These are phyloP conservation scores for Bimuria novae-zelandiae DNA, from an alignment of 2,329 filamentous ascomycete genomes.

Conservation along the genomic window DNA sequence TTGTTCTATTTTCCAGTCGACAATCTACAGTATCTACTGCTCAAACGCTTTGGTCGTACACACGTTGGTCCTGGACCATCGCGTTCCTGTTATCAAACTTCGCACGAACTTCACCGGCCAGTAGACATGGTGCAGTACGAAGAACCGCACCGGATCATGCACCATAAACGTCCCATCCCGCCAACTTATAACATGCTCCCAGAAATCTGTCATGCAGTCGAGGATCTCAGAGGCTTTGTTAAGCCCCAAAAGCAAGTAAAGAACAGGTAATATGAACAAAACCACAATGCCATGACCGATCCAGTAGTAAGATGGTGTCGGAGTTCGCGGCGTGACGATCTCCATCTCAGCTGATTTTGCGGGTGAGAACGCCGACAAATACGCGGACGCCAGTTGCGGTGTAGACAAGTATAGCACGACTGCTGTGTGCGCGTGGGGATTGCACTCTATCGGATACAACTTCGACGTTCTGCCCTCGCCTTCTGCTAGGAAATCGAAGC, in stretches of 20 bases:
- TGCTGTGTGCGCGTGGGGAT: constrained; percentile 71
- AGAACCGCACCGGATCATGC: constrained; percentile 57
- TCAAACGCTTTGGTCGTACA: constrained; percentile 66
- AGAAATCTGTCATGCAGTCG: constrained; percentile 38
- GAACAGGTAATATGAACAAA: constrained; percentile 49
- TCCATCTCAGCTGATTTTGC: constrained; percentile 8
- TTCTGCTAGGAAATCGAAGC: constrained; percentile 71
- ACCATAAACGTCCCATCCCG: constrained; percentile 55
- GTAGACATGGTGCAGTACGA: constrained; percentile 58
- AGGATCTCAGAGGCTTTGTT: constrained; percentile 26
- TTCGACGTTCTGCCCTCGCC: constrained; percentile 44
- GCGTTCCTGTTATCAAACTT: constrained; percentile 51
- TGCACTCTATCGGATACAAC: constrained; percentile 72
- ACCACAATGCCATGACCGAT: constrained; percentile 67
- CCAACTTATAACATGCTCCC: constrained; percentile 52
- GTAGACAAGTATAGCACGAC: constrained; percentile 61
- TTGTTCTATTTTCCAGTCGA: not conserved
- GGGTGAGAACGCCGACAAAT: constrained; percentile 30
- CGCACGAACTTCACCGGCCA: constrained; percentile 58
- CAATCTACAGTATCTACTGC: not conserved
- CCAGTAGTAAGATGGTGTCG: constrained; percentile 60
- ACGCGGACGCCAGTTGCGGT: constrained; percentile 34
- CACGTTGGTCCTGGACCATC: constrained; percentile 70
- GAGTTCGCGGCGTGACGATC: constrained; percentile 27
- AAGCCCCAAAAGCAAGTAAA: constrained; percentile 25